phyloP scores from a whole-genome alignment of 2,329 filamentous ascomycete species.

The Clonostachys solani region DNA sequence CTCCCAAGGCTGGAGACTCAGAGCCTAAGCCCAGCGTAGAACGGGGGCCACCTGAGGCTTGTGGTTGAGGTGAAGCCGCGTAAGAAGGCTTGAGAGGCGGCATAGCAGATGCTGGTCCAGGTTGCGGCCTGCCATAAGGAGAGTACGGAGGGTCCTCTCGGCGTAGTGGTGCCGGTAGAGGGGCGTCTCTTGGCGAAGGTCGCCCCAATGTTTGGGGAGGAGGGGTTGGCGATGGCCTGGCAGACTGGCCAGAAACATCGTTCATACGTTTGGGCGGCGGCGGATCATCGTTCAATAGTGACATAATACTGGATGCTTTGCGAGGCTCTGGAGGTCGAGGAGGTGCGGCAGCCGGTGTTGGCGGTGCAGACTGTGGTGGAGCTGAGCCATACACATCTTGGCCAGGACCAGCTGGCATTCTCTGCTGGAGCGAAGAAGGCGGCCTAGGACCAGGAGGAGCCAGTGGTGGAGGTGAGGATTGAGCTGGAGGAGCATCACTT shows the following conservation, averaged over 20 bases:
- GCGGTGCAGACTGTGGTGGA: constrained; percentile 18
- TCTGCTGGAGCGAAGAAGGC: constrained; percentile 28
- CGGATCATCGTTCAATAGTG: constrained; percentile 53
- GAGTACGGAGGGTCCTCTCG: constrained; percentile 46
- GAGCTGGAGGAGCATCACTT: constrained; percentile 25
- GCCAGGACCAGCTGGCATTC: constrained; percentile 19
- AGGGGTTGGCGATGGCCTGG: constrained; percentile 43
- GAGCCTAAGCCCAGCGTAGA: constrained; percentile 32
- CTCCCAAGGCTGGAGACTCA: constrained; percentile 21
- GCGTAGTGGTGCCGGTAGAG: constrained; percentile 33
- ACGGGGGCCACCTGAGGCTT: constrained; percentile 28
- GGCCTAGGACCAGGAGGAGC: constrained; percentile 28
- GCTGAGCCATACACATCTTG: constrained; percentile 19
- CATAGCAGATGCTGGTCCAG: constrained; percentile 38
- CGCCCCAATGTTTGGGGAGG: constrained; percentile 42
- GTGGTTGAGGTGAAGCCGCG: constrained; percentile 44
- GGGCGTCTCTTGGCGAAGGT: constrained; percentile 16
- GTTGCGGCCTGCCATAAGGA: constrained; percentile 31
- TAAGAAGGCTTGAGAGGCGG: constrained; percentile 51
- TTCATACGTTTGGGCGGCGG: constrained; percentile 41
- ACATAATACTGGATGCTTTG: constrained; percentile 62
- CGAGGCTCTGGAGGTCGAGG: constrained; percentile 40
- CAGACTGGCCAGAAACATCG: constrained; percentile 35
- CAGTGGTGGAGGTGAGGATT: constrained; percentile 33
- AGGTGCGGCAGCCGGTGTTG: constrained; percentile 21